These are phyloP conservation scores for Syzygium syzygioides DNA, from an alignment of 441 rosid species.

Conservation along the genomic window DNA sequence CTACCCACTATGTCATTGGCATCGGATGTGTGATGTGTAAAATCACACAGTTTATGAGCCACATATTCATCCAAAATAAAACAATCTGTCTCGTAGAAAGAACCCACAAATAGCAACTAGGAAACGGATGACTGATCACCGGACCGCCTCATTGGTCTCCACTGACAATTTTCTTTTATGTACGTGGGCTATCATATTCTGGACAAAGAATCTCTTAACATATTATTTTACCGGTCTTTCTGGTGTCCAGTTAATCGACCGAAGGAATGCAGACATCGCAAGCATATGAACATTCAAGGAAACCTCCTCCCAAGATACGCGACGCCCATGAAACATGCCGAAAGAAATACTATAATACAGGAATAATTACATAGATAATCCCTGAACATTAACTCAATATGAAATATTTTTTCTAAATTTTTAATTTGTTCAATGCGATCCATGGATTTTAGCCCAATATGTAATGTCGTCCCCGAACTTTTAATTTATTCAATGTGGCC, in stretches of 20 bases:
- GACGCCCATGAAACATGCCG: not conserved
- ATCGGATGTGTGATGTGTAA: not conserved
- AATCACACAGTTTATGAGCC: not conserved
- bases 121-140: not conserved
- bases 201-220: not conserved
- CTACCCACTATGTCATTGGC: not conserved
- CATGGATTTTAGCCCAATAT: accelerated
- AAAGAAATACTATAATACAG: not conserved
- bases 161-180: accelerated
- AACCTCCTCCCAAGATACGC: not conserved
- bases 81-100: not conserved
- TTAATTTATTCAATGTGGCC: no score
- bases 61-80: not conserved
- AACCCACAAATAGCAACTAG: not conserved
- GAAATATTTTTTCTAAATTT: no score
- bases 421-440: no score
- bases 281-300: not conserved
- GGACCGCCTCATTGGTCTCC: not conserved
- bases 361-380: no score
- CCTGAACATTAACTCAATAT: no score
- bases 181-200: not conserved
- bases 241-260: not conserved
- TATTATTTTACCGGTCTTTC: not conserved
- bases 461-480: no score
- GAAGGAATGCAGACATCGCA: not conserved